Percentiles rank a stretch among this genome's conserved stretches.
phyloP scores from a whole-genome alignment of 148 eudicot species.

The Simmondsia chinensis region DNA sequence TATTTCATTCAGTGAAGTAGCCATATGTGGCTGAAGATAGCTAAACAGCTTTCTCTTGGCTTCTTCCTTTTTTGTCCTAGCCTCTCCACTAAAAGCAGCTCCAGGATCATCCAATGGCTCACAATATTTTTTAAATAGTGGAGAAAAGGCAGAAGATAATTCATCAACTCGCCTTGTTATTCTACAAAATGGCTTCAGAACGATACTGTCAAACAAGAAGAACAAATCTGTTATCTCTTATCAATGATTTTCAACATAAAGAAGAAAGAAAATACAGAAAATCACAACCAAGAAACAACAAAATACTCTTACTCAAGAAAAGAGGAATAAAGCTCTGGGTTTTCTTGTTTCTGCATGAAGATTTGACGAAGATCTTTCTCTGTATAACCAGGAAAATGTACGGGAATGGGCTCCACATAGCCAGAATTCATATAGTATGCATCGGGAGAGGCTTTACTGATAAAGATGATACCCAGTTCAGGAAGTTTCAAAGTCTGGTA shows the following conservation, averaged over 20 bases:
- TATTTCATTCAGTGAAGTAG: constrained; percentile 44
- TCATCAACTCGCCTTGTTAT: constrained; percentile 68
- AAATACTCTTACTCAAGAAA: constrained; percentile 76
- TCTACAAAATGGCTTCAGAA: constrained; percentile 66
- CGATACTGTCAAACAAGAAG: constrained; percentile 40
- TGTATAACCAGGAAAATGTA: constrained; percentile 69
- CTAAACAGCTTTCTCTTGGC: constrained; percentile 56
- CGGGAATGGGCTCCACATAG: constrained; percentile 59
- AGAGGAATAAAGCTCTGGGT: constrained; percentile 56
- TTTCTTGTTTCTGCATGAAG: constrained; percentile 44
- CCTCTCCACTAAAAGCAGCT: constrained; percentile 42
- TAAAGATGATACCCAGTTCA: constrained; percentile 68
- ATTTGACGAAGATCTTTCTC: constrained; percentile 78
- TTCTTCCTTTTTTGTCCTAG: constrained; percentile 47
- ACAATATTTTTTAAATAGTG: constrained; percentile 47
- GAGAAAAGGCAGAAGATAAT: constrained; percentile 43
- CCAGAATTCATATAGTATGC: constrained; percentile 73
- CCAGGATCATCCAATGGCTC: constrained; percentile 28
- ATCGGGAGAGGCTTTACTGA: constrained; percentile 75
- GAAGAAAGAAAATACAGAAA: not conserved
- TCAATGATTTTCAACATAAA: not conserved
- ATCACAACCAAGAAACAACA: not conserved
- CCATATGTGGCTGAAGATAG: constrained; percentile 57
- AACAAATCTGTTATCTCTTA: not conserved
- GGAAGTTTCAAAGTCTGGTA: constrained; percentile 56